phyloP scores from a whole-genome alignment of 2,329 filamentous ascomycete species.

The Nannizziopsis barbatae region DNA sequence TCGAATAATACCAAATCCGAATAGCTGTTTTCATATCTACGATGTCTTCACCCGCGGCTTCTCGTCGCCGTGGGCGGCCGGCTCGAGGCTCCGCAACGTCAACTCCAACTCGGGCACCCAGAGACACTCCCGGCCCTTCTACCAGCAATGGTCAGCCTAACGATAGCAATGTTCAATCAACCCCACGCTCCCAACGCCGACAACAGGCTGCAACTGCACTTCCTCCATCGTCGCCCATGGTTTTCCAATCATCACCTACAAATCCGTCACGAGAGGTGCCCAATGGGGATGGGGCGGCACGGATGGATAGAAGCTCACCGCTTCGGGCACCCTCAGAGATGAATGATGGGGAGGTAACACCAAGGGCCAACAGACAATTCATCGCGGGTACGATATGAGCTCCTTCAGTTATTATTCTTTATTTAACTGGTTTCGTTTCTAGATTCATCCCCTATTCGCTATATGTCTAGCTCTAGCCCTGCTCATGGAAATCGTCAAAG shows the following conservation, averaged over 20 bases:
- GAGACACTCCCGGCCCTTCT: constrained; percentile 5
- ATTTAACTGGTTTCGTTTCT: constrained; percentile 12
- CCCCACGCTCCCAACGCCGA: constrained; percentile 34
- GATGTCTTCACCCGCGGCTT: constrained; percentile 37
- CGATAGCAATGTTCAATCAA: constrained; percentile 28
- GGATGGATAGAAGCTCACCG: constrained; percentile 41
- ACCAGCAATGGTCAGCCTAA: constrained; percentile 16
- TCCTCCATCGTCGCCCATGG: constrained; percentile 67
- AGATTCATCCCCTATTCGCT: constrained; percentile 91
- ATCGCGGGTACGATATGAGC: constrained; percentile 30
- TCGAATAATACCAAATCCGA: too few species aligned
- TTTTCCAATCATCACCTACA: constrained; percentile 55
- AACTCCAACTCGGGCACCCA: constrained; percentile 27
- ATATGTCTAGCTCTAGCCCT: constrained; percentile 81
- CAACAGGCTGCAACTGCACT: constrained; percentile 31
- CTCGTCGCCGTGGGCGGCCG: constrained; percentile 32
- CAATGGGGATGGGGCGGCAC: constrained; percentile 22
- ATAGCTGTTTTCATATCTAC: constrained; percentile 8
- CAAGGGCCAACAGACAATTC: constrained; percentile 28
- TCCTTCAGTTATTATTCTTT: not conserved
- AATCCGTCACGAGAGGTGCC: constrained; percentile 34
- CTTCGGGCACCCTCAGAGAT: constrained; percentile 30
- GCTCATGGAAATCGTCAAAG: constrained; percentile 48
- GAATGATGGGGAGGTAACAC: constrained; percentile 35
- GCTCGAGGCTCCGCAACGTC: constrained; percentile 31